Percentiles rank a stretch among this genome's conserved stretches.
Conservation (phyloP, 768 basidiomycete species). For the Dacryopinax primogenitus region DNA sequence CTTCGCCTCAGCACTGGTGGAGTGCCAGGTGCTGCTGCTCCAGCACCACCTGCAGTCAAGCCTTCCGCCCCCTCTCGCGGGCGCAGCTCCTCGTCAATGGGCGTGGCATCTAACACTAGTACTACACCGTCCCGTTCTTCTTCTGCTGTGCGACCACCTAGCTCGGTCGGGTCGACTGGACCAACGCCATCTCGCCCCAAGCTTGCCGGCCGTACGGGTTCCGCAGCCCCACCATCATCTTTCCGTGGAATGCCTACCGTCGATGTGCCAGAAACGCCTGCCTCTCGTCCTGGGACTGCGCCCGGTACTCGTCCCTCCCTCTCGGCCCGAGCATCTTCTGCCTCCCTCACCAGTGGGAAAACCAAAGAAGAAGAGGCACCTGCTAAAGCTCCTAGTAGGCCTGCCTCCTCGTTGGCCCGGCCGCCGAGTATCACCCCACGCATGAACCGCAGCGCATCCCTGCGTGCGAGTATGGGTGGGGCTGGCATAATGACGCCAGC, state of each 20-base stretch:
- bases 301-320: slow-evolving; percentile 15
- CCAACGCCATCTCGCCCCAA: slow-evolving; percentile 18
- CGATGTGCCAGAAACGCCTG: slow-evolving; percentile 36
- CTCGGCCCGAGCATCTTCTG: slow-evolving; percentile 21
- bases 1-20: slow-evolving; percentile 25
- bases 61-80: background rate
- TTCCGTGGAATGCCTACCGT: slow-evolving; percentile 32
- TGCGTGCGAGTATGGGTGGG: slow-evolving; percentile 56
- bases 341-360: slow-evolving; percentile 19
- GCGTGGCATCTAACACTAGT: background rate
- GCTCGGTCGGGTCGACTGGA: background rate
- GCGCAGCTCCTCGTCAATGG: background rate
- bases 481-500: slow-evolving; percentile 9
- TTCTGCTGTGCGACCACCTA: background rate
- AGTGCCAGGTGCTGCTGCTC: background rate
- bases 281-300: slow-evolving; percentile 20
- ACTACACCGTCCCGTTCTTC: background rate
- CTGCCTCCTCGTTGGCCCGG: slow-evolving; percentile 11
- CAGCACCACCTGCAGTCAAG: background rate
- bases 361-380: slow-evolving; percentile 14
- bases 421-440: slow-evolving; percentile 52
- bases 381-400: slow-evolving; percentile 8
- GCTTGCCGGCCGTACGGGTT: slow-evolving; percentile 21
- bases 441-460: slow-evolving; percentile 57
- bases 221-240: slow-evolving; percentile 37